These are phyloP conservation scores for Irpex lacteus DNA, from an alignment of 1,284 basidiomycete genomes.

Conservation along the genomic window DNA sequence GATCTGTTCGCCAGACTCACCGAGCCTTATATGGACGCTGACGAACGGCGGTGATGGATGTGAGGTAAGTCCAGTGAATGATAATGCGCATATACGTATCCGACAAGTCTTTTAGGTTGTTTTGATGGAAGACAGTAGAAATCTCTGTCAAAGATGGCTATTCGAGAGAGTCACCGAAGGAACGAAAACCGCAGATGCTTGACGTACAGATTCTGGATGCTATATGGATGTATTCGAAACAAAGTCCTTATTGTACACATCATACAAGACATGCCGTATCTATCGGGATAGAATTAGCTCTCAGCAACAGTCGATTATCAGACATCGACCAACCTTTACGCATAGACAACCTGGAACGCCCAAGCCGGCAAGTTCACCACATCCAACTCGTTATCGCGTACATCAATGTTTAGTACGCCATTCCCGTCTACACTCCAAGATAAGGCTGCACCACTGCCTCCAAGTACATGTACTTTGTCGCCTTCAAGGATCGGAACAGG, in stretches of 20 bases:
- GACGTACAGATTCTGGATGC: no score
- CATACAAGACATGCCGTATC: no score
- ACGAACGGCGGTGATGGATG: not conserved
- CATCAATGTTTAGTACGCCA: constrained; percentile 12
- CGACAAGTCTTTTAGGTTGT: not conserved
- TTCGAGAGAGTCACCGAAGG: not conserved
- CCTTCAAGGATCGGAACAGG: constrained; percentile 44
- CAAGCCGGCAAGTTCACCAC: constrained; percentile 12
- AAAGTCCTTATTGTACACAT: no score
- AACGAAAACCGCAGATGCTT: no score
- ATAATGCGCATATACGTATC: not conserved
- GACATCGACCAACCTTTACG: constrained; percentile 4
- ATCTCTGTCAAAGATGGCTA: not conserved
- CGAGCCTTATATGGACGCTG: not conserved
- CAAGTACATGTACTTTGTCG: constrained; percentile 42
- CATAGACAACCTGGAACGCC: constrained; percentile 17
- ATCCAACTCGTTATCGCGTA: constrained; percentile 14
- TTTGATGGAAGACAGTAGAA: not conserved
- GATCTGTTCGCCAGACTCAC: not conserved
- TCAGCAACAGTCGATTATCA: not conserved
- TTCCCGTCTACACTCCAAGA: constrained; percentile 11
- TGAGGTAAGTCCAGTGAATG: not conserved
- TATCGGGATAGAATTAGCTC: no score
- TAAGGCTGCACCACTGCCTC: constrained; percentile 22
- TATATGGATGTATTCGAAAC: no score